A percentile compares a stretch with the other conserved stretches of the same genome.
Evolutionary conservation across 1,284 basidiomycete species (phyloP).

Genomic region (Abortiporus biennis): DNA sequence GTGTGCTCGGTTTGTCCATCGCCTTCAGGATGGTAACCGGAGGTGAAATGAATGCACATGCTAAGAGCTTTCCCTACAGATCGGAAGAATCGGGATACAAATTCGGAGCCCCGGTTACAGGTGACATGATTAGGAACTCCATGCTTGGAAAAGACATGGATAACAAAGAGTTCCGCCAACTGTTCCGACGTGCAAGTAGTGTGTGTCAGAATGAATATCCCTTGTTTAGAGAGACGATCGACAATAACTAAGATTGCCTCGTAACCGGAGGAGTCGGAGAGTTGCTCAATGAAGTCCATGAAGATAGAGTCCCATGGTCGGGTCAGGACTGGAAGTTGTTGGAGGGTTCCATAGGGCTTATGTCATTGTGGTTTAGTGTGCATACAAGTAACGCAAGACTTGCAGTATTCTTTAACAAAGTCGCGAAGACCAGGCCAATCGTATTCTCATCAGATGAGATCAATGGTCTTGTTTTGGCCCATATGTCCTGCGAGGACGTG

Average conservation of each 20-base stretch:
- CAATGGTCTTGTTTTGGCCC: constrained; percentile 3
- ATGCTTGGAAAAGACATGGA: constrained; percentile 31
- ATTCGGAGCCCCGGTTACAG: constrained; percentile 34
- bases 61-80: constrained; percentile 28
- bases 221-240: no score
- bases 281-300: constrained; percentile 32
- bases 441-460: constrained; percentile 21
- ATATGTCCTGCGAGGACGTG: constrained; percentile 25
- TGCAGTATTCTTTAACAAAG: constrained; percentile 20
- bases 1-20: constrained; percentile 35
- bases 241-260: no score
- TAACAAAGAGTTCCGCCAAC: constrained; percentile 34
- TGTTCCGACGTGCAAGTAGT: constrained; percentile 28
- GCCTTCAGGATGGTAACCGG: constrained; percentile 38
- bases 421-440: constrained; percentile 18
- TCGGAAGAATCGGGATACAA: constrained; percentile 39
- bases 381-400: constrained; percentile 20
- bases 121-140: constrained; percentile 35
- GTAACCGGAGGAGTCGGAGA: constrained; percentile 26
- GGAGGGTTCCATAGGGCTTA: constrained; percentile 21
- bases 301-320: constrained; percentile 25
- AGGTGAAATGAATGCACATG: constrained; percentile 31
- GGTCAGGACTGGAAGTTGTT: constrained; percentile 16
- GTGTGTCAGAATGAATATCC: constrained; percentile 22
- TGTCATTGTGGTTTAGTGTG: constrained; percentile 20